phyloP scores from a whole-genome alignment of 1,284 basidiomycete species.

The Cutaneotrichosporon cutaneum region DNA sequence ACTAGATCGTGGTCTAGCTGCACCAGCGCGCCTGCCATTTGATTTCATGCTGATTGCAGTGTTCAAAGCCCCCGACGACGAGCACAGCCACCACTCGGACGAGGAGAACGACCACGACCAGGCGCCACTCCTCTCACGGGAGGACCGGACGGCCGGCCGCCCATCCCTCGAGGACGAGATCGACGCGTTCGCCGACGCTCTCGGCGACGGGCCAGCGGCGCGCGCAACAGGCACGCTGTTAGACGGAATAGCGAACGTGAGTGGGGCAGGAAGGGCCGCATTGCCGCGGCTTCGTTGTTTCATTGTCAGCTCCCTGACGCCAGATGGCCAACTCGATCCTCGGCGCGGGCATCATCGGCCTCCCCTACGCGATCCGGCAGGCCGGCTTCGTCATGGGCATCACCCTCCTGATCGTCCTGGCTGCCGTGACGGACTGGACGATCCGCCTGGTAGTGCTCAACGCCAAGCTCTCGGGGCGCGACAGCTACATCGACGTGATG shows the following conservation, averaged over 20 bases:
- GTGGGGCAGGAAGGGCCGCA: conserved; percentile 9
- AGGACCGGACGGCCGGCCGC: conserved; percentile 22
- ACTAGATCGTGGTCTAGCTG: not conserved
- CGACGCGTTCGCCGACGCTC: conserved; percentile 21
- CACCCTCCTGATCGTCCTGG: conserved; percentile 73
- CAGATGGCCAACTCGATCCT: conserved; percentile 86
- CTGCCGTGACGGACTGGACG: conserved; percentile 93
- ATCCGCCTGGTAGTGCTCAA: conserved; percentile 93
- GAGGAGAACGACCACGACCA: conserved; percentile 31
- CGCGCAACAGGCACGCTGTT: conserved; percentile 42
- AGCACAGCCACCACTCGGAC: conserved; percentile 13
- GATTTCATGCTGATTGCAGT: conserved; percentile 23
- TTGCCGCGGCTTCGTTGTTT: no score
- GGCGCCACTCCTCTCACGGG: conserved; percentile 27
- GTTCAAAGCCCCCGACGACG: conserved; percentile 37
- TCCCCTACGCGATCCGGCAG: conserved; percentile 89
- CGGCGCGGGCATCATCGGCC: conserved; percentile 90
- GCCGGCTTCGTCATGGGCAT: conserved; percentile 89
- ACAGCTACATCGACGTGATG: conserved; percentile 92
- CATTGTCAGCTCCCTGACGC: no score
- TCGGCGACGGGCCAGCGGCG: conserved; percentile 33
- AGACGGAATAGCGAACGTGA: conserved; percentile 52
- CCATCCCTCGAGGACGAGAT: conserved; percentile 10
- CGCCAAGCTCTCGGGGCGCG: conserved; percentile 88
- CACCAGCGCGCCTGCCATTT: not conserved